Percentiles rank a stretch among this genome's conserved stretches.
Conservation (phyloP, 108 stramenopile species). For the Cyclotella atomus region DNA sequence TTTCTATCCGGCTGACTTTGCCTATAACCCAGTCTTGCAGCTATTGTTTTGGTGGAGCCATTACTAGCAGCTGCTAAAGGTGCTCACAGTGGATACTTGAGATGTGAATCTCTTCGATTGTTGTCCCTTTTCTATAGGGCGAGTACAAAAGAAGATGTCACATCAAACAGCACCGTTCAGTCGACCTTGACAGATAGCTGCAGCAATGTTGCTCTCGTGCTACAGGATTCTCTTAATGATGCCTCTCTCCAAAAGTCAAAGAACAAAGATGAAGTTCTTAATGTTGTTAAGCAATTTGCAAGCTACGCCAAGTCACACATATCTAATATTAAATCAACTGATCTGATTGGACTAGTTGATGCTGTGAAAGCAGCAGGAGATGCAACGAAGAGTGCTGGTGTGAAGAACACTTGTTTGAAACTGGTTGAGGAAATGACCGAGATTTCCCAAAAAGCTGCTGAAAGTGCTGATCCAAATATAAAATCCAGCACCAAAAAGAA, state of each 20-base stretch:
- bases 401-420: conserved; percentile 31
- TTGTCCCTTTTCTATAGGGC: conserved; percentile 40
- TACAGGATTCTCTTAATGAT: conserved; percentile 23
- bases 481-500: conserved; percentile 21
- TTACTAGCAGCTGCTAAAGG: conserved; percentile 49
- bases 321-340: conserved; percentile 8
- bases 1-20: not conserved
- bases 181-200: conserved; percentile 17
- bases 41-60: conserved; percentile 44
- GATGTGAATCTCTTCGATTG: conserved; percentile 67
- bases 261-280: conserved; percentile 41
- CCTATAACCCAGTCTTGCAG: conserved; percentile 35
- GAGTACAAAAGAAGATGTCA: conserved; percentile 1
- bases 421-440: conserved; percentile 25
- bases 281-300: conserved; percentile 29
- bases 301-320: conserved; percentile 22
- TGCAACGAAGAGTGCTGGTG: conserved; percentile 28
- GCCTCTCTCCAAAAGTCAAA: conserved; percentile 29
- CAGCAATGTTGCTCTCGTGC: conserved; percentile 12
- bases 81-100: conserved; percentile 68
- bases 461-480: not conserved
- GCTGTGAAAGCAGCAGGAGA: conserved; percentile 7
- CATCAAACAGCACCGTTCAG: conserved; percentile 22
- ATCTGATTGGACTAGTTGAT: conserved; percentile 15
- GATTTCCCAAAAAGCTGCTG: not conserved